Base-by-base conservation (phyloP, 1,284 basidiomycete genomes). In the Thecaphora thlaspeos region DNA sequence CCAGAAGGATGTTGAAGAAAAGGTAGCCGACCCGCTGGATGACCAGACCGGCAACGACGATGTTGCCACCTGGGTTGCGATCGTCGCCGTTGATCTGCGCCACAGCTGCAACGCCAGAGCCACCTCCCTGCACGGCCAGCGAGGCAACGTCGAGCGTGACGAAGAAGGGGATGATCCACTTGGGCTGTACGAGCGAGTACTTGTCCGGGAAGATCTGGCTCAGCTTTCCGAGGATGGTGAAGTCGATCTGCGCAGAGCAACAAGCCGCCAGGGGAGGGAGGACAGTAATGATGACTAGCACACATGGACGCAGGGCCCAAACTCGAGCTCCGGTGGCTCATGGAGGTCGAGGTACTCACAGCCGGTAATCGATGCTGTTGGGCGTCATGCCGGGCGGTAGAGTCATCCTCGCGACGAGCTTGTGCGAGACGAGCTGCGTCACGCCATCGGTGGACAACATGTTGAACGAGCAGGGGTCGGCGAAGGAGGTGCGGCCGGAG, bases 91-190 rank as follows among this genome's bases (percentile, higher is more conserved):
- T 37, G 4, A 38, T 37, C 30, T 71, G 63, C n/a, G 67, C 51
- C 3, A 38, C 40, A 12, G 51, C 68, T 4, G 68, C 62, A 17
- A 46, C 19, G 2, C 47, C 68, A 1, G 58, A 51, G 19, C 68
- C 68, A 0, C 53, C 44, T 15, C 59, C 68, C 36, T 71, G 68
- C 7, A 71, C 44, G 2, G 51, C 48, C 11, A 70, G 41, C 10
- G 60, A 64, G 2, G 48, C 39, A 4, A 70, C 51, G 41, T 71
- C 68, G 23, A 71, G 43, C 8, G 43, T 37, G 8, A 71, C 68
- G 34, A 71, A 71, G 28, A 66, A 47, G 3, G 68, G 68, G 38
- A 63, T 42, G n/a, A 71, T 48, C 22, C 55, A 46, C 8, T 46
- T 41, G 2, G 68, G 67, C 18, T 41, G 48, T 18, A 71, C 40